A percentile compares a stretch with the other conserved stretches of the same genome.
Evolutionary conservation across 164 flowering plant species (phyloP).

Genomic region (Macadamia tetraphylla): DNA sequence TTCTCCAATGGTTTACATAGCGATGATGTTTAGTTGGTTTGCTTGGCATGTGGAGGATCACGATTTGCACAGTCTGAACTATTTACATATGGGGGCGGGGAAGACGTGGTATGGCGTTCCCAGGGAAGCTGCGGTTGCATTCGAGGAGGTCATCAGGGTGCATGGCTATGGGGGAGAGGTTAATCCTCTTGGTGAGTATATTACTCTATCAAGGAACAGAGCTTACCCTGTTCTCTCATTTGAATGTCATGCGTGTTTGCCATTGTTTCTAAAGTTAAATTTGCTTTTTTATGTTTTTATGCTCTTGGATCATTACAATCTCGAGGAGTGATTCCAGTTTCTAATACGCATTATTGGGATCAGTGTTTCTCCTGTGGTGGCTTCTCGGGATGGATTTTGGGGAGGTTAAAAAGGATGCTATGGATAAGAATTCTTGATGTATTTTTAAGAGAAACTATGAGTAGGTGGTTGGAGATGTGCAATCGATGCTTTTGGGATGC

Average conservation of each 20-base stretch:
- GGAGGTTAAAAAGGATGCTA: too few relatives aligned
- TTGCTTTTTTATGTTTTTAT: not conserved
- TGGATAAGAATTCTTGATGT: too few relatives aligned
- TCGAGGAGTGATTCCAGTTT: too few relatives aligned
- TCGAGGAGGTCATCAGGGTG: constrained; percentile 85
- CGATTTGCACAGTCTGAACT: constrained; percentile 96
- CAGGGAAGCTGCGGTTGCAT: constrained; percentile 76
- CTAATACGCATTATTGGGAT: too few relatives aligned
- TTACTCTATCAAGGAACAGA: not conserved
- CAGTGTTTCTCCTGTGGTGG: too few relatives aligned
- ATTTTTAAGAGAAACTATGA: too few relatives aligned
- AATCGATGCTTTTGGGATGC: too few relatives aligned
- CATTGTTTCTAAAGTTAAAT: not conserved
- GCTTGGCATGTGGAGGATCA: constrained; percentile 99
- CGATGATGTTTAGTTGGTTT: constrained; percentile 99
- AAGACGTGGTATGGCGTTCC: constrained; percentile 99
- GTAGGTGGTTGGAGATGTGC: too few relatives aligned
- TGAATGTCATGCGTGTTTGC: not conserved
- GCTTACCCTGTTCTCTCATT: constrained; percentile 17
- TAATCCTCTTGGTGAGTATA: constrained; percentile 84
- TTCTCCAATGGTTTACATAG: constrained; percentile 95
- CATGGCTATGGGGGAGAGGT: constrained; percentile 93
- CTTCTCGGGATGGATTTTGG: too few relatives aligned
- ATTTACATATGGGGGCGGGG: constrained; percentile 85
- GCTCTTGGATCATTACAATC: not conserved